Evolutionary conservation across 306 rosid species (phyloP).

Genomic region (Neltuma alba): DNA sequence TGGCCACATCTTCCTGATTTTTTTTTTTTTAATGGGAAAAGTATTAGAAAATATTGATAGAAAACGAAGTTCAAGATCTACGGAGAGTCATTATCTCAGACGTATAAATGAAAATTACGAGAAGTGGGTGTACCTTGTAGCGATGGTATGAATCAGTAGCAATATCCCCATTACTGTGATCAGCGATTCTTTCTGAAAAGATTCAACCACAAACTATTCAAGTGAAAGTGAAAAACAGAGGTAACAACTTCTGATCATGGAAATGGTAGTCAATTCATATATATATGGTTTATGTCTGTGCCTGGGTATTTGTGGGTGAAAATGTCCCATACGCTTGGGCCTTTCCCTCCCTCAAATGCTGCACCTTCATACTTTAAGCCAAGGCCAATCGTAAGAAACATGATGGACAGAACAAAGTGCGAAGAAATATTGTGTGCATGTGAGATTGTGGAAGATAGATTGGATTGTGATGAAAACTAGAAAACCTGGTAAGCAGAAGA

Average conservation of each 20-base stretch:
- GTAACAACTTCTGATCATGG: neutral
- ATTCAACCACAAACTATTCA: neutral
- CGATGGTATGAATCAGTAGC: constrained; percentile 54
- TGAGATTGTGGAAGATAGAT: neutral
- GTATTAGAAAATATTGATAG: neutral
- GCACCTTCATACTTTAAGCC: constrained; percentile 53
- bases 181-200: neutral
- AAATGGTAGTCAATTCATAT: neutral
- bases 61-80: neutral
- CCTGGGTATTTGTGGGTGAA: constrained; percentile 49
- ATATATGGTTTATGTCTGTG: neutral
- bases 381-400: neutral
- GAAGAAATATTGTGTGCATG: neutral
- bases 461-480: neutral
- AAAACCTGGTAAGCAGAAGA: constrained; percentile 8
- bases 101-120: neutral
- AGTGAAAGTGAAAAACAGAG: neutral
- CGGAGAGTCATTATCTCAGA: neutral
- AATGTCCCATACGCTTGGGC: constrained; percentile 64
- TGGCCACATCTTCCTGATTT: constrained; percentile 47
- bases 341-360: constrained; percentile 46
- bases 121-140: constrained; percentile 42
- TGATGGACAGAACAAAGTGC: neutral
- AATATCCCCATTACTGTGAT: constrained; percentile 42
- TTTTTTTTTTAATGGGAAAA: constrained; percentile 11